Percentiles rank a stretch among this genome's conserved stretches.
phyloP scores from a whole-genome alignment of 2,329 filamentous ascomycete species.

The Fusarium tuaranense region DNA sequence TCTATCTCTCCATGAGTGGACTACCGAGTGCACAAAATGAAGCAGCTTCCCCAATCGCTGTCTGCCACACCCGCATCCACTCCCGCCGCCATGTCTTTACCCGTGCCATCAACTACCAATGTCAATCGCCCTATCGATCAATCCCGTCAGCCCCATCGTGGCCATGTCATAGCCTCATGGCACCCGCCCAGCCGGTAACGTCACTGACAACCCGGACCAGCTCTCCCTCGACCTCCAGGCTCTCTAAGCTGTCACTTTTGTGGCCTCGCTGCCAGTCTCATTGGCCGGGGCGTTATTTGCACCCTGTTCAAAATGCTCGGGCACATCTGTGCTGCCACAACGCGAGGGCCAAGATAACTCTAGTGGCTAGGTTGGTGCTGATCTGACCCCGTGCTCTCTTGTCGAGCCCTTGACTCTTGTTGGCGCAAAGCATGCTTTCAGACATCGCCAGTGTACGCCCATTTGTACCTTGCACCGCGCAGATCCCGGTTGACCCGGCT shows the following conservation, averaged over 20 bases:
- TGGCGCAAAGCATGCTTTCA: background rate
- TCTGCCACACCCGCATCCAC: constrained; percentile 37
- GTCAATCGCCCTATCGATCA: constrained; percentile 18
- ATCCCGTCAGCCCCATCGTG: constrained; percentile 40
- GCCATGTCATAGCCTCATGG: constrained; percentile 33
- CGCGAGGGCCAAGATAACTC: constrained; percentile 21
- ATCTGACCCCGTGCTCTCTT: constrained; percentile 2
- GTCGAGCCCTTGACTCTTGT: background rate
- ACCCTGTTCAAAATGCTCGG: constrained; percentile 3
- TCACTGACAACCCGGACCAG: constrained; percentile 6
- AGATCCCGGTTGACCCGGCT: constrained; percentile 23
- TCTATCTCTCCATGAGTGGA: constrained; percentile 5
- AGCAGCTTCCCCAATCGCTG: constrained; percentile 8
- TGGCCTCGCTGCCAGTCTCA: background rate
- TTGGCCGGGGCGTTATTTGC: background rate
- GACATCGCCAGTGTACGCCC: constrained; percentile 6
- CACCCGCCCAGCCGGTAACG: constrained; percentile 23
- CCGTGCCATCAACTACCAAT: constrained; percentile 28
- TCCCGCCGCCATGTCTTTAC: constrained; percentile 27
- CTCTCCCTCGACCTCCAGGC: background rate
- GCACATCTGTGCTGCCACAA: constrained; percentile 10
- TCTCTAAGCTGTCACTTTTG: background rate
- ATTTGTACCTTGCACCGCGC: constrained; percentile 18
- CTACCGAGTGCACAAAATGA: background rate
- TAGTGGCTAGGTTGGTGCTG: background rate